These are phyloP conservation scores for Trichoderma breve DNA, from an alignment of 2,329 filamentous ascomycete genomes.

Conservation along the genomic window DNA sequence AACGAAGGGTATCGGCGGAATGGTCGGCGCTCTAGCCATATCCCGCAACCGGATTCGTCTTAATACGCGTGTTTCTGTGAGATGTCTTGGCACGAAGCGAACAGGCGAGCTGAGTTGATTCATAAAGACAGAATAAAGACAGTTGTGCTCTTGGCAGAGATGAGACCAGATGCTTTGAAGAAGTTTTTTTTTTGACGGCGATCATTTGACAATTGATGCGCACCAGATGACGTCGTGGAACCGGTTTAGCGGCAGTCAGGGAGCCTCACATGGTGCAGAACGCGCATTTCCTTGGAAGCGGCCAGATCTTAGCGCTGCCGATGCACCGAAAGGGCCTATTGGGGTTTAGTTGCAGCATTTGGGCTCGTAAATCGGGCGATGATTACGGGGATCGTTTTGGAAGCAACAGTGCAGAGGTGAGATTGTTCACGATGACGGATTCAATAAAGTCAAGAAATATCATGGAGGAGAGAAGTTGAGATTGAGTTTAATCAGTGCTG, in stretches of 20 bases:
- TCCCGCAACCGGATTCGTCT: neutral
- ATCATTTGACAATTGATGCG: neutral
- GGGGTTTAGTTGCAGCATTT: neutral
- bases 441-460: neutral
- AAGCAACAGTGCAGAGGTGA: too few relatives aligned
- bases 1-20: neutral
- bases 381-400: neutral
- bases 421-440: neutral
- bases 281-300: neutral
- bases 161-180: neutral
- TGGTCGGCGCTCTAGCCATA: neutral
- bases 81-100: neutral
- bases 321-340: neutral
- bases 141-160: neutral
- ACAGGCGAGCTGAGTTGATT: neutral
- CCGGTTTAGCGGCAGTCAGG: constrained; percentile 4
- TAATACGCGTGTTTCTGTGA: neutral
- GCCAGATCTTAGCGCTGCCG: constrained; percentile 5
- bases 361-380: neutral
- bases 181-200: neutral
- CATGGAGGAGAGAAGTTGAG: neutral
- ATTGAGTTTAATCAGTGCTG: neutral
- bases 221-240: neutral
- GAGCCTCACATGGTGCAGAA: neutral
- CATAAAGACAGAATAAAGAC: neutral